Conservation (phyloP, 108 stramenopile genomes). For the Discostella stelligeroides region DNA sequence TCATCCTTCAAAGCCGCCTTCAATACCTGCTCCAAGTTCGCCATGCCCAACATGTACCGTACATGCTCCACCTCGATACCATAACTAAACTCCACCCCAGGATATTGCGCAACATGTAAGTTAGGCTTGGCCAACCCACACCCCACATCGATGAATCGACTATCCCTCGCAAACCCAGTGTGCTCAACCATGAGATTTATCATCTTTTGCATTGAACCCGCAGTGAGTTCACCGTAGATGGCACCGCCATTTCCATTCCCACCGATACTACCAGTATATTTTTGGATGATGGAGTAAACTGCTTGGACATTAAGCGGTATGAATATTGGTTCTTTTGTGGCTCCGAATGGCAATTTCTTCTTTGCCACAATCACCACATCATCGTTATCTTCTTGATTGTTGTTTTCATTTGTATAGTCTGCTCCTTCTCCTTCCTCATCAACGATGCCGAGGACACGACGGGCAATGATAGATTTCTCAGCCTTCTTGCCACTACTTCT, state of each 20-base stretch:
- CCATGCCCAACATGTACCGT: slow-evolving; percentile 84
- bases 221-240: slow-evolving; percentile 95
- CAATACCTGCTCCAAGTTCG: slow-evolving; percentile 67
- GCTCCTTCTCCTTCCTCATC: slow-evolving; percentile 4
- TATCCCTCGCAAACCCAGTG: slow-evolving; percentile 65
- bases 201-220: slow-evolving; percentile 91
- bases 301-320: slow-evolving; percentile 51
- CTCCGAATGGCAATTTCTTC: slow-evolving; percentile 29
- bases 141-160: slow-evolving; percentile 97
- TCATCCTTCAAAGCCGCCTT: slow-evolving; percentile 42
- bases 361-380: neutral
- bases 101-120: slow-evolving; percentile 92
- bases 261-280: slow-evolving; percentile 86
- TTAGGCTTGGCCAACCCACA: slow-evolving; percentile 98
- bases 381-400: no score
- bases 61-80: slow-evolving; percentile 92
- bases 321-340: slow-evolving; percentile 29
- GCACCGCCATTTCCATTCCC: slow-evolving; percentile 91
- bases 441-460: slow-evolving; percentile 16
- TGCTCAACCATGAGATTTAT: slow-evolving; percentile 79
- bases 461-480: slow-evolving; percentile 12
- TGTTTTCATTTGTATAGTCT: neutral
- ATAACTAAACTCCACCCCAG: slow-evolving; percentile 85
- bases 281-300: slow-evolving; percentile 70
- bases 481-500: slow-evolving; percentile 10